These are phyloP conservation scores for Lactarius deliciosus DNA, from an alignment of 768 basidiomycete species.

Conservation along the genomic window DNA sequence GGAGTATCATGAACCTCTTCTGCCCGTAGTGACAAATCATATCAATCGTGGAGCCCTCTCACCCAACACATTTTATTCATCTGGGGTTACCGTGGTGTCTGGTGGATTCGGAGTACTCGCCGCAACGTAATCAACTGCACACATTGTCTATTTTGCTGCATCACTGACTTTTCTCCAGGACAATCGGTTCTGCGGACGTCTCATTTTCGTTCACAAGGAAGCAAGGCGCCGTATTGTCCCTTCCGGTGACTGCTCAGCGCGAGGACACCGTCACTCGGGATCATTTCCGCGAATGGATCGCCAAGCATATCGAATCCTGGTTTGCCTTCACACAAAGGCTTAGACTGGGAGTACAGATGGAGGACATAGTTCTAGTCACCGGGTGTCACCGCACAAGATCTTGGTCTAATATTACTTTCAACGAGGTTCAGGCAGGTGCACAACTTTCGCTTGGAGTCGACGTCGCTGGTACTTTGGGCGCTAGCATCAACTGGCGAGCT, in stretches of 20 bases:
- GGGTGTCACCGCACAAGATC: background rate
- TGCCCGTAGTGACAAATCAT: background rate
- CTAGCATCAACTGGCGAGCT: background rate
- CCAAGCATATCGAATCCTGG: background rate
- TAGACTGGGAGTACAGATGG: background rate
- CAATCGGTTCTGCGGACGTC: background rate
- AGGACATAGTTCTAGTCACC: background rate
- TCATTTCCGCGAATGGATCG: background rate
- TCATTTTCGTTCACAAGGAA: background rate
- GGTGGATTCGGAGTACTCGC: background rate
- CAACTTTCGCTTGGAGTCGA: background rate
- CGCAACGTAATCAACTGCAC: background rate
- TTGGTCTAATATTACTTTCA: background rate
- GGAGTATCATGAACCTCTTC: background rate
- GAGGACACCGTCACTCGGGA: background rate
- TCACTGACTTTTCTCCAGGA: too few species aligned
- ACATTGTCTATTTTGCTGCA: background rate
- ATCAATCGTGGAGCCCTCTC: background rate
- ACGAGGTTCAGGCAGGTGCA: too few species aligned
- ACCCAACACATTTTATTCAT: background rate
- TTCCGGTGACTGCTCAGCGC: background rate
- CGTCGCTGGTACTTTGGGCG: background rate
- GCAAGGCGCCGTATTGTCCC: background rate
- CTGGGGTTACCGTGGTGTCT: background rate
- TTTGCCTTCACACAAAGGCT: background rate